phyloP scores from a whole-genome alignment of 148 eudicot genomes.

The Salicornia ramosissima region DNA sequence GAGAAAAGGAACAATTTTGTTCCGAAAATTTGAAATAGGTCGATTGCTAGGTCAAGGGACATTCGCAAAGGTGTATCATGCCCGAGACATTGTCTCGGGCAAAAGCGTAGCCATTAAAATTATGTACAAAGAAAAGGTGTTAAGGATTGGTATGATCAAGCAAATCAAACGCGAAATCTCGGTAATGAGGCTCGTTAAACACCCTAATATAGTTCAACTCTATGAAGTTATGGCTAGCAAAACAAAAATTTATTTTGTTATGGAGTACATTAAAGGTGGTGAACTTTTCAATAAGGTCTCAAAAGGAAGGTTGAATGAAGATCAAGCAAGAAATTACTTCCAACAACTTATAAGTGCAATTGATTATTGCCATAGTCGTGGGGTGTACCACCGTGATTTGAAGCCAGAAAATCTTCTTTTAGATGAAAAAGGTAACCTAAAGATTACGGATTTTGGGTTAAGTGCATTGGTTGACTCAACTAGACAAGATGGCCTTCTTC shows the following conservation, averaged over 20 bases:
- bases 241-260: slow-evolving; percentile 68
- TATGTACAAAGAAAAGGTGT: slow-evolving; percentile 60
- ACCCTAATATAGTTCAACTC: slow-evolving; percentile 64
- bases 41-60: slow-evolving; percentile 69
- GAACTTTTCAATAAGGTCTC: slow-evolving; percentile 67
- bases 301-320: slow-evolving; percentile 58
- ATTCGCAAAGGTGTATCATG: slow-evolving; percentile 73
- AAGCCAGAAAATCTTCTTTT: slow-evolving; percentile 80
- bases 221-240: slow-evolving; percentile 85
- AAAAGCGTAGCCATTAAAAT: slow-evolving; percentile 65
- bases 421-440: slow-evolving; percentile 56
- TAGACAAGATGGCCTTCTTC: slow-evolving; percentile 67
- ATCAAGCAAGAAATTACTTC: slow-evolving; percentile 52
- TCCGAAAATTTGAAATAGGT: slow-evolving; percentile 69
- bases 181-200: slow-evolving; percentile 64
- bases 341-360: slow-evolving; percentile 70
- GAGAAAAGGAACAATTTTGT: slow-evolving; percentile 48
- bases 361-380: slow-evolving; percentile 85
- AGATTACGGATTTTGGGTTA: slow-evolving; percentile 72
- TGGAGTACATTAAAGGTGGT: slow-evolving; percentile 75
- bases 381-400: slow-evolving; percentile 78
- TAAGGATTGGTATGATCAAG: slow-evolving; percentile 51
- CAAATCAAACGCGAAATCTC: slow-evolving; percentile 82
- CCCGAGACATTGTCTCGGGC: slow-evolving; percentile 37
- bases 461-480: slow-evolving; percentile 56